Base-by-base conservation (phyloP, 768 basidiomycete species). In the Suillus placidus region DNA sequence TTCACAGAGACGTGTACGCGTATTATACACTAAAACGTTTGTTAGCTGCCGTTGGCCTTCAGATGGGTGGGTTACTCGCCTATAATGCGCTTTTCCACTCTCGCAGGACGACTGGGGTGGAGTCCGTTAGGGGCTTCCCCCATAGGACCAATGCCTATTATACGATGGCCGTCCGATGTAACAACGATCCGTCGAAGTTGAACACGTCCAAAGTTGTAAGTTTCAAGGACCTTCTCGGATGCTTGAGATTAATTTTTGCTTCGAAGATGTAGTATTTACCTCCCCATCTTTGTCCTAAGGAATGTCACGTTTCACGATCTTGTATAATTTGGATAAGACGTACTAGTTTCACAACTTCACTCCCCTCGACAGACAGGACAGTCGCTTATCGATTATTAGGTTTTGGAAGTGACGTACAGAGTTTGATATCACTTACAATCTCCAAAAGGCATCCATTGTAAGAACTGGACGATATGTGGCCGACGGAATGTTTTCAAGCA, bases 81-180 rank as follows among this genome's bases (percentile, higher is more conserved):
- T 55, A 86, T 78, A 49, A 86, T 83, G 35, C 84, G 84, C 66
- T 87, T 86, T 71, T 86, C 85, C 1, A 81, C 80, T 62, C 82
- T 75, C 23, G 84, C 83, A 65, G 80, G 83, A 66, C 77, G 77
- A 63, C 79, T 83, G 3, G 85, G 85, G 34, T 83, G 81, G 13
- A 83, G 73, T 23, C 83, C 83, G 40, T 78, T 73, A 9, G 75
- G 69, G 6, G 82, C 78, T n/a, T 77, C 73, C 65, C 80, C 76
- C 16, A 85, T 71, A 5, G 82, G 84, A 1, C 82, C 86, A 7
- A 87, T 85, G n/a, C 81, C 82, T 26, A 86, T 74, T 74, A 86
- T 76, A 51, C 85, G 77, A 58, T 76, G 70, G 34, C 76, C 76
- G 66, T 86, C 84, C 13, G 80, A 78, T 3, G 85, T 83, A 13